Base-by-base conservation (phyloP, 2,329 filamentous ascomycete genomes). In the Colletotrichum cuscutae region DNA sequence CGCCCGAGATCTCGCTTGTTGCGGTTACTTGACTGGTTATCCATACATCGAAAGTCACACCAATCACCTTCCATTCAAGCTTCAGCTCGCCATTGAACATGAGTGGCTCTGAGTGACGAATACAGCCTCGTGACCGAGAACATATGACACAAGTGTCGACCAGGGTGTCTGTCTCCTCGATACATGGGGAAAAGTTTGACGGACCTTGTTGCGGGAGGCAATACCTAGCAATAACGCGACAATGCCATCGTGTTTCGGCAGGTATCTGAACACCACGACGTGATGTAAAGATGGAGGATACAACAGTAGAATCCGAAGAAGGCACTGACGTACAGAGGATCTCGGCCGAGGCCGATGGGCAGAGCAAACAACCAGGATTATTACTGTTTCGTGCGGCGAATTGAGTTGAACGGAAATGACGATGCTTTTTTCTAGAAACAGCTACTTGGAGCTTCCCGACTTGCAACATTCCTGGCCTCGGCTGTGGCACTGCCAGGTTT, bases 41-140 rank as follows among this genome's bases (percentile, higher is more conserved):
- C 42, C 19, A 49, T 9, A n/a, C 19, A 9, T 49, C 19, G 19
- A 49, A 49, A 49, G 30, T 65, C 9, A 46, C 57, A 58, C 57
- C 64, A 71, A 61, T 68, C 49, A 49, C 24, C 32, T 56, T 56
- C 26, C 32, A 60, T 42, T 19, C 15, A 42, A 19, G 37, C 37
- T 42, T n/a, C 63, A 24, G 22, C 9, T 37, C 22, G 22, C 22
- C 11, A 24, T 15, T 24, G 56, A 26, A 22, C 54, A 28, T 52
- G 69, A 65, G 32, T 35, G 30, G 69, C 22, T 63, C 62, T 42
- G 52, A 19, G 59, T 64, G 65, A 72, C 59, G 53, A 60, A 60
- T 69, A 63, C 65, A 59, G 65, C 32, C 70, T 72, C 70, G 70
- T 70, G 70, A 56, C 70, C 53, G 19, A 26, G 57, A 26, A 56